These are phyloP conservation scores for Panellus pusillus DNA, from an alignment of 768 basidiomycete species.

Conservation along the genomic window DNA sequence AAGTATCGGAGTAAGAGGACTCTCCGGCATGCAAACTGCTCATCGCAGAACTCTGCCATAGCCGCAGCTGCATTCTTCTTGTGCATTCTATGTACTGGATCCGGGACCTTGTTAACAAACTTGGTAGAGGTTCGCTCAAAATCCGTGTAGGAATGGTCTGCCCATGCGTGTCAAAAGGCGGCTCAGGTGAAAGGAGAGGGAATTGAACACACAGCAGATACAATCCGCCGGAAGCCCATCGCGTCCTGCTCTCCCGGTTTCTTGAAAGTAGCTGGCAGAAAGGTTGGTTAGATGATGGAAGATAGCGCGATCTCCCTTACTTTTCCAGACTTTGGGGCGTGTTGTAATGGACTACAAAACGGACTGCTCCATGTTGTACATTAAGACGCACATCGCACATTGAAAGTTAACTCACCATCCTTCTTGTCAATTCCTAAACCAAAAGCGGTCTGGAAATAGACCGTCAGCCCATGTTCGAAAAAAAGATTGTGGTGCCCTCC, in stretches of 20 bases:
- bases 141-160: neutral
- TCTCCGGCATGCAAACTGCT: neutral
- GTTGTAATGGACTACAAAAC: conserved; percentile 3
- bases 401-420: too few species aligned
- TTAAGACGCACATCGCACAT: too few species aligned
- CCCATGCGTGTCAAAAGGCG: neutral
- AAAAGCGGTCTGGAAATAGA: too few species aligned
- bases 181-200: neutral
- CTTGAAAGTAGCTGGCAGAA: conserved; percentile 3
- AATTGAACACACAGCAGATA: neutral
- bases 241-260: conserved; percentile 7
- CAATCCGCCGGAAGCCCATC: conserved; percentile 1
- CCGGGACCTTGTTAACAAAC: neutral
- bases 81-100: neutral
- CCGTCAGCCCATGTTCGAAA: too few species aligned
- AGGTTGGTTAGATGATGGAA: neutral
- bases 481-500: neutral
- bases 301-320: neutral
- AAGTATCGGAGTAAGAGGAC: conserved; percentile 3
- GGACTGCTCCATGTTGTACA: neutral
- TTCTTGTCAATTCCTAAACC: neutral
- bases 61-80: neutral
- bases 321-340: neutral
- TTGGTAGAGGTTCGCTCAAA: neutral
- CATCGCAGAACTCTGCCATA: neutral